Evolutionary conservation across 2,329 filamentous ascomycete species (phyloP), one percentile per base, ranked within the genome.

Genomic region (Aspergillus niger): DNA sequence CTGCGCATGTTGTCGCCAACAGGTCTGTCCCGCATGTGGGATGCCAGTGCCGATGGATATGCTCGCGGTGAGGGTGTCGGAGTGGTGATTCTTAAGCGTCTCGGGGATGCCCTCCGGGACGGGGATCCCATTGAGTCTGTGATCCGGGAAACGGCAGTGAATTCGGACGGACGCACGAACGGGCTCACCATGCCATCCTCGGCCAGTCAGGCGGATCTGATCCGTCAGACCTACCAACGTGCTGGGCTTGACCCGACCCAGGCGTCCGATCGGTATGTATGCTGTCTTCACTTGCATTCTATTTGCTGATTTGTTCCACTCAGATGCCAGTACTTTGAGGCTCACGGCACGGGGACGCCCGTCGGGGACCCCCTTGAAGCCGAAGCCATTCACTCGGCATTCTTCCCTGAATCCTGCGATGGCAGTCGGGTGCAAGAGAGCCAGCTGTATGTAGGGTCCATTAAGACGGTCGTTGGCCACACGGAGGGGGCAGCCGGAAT

Each of bases 11-110:
- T 85, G 41, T 82, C 81, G 1, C 78, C 82, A 50, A 77, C 79
- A 0, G 82, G 82, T 1, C 76, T 79, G 44, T 84, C 79, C 22
- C 79, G 77, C 56, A 81, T 74, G 65, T 80, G 72, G 67, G 77
- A 79, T 63, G 67, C 63, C 0, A 65, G 63, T 1, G 83, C 79
- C 0, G 69, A 82, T 60, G 82, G 81, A 20, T 82, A 76, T 70
- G 80, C 71, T 26, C 76, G 82, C 0, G 82, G 80, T 6, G 84
- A 86, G 58, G 83, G 82, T 1, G 67, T 83, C 10, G 77, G 77
- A 0, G 70, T 74, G 0, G 61, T 86, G 0, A 69, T 86, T 0
- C 61, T 87, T 0, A 86, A 86, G 67, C 72, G 68, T 1, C 66
- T 86, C 0, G 69, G 65, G 2, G 69, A 75, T 1, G 85, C 85